These are phyloP conservation scores for Colletotrichum sp. DNA, from an alignment of 2,329 filamentous ascomycete genomes.

Conservation along the genomic window DNA sequence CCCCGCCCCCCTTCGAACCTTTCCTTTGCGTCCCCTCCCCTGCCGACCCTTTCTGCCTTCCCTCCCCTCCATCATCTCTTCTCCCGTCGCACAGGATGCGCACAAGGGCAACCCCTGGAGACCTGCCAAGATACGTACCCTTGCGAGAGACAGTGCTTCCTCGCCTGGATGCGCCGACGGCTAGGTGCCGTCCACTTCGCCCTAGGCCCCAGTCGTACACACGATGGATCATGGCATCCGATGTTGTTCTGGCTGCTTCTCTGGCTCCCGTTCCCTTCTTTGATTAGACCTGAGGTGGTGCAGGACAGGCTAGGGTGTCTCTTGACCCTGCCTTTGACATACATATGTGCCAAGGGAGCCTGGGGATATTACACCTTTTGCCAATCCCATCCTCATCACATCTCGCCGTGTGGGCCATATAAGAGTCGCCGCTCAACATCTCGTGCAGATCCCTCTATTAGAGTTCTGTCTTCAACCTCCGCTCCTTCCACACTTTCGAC, in stretches of 20 bases:
- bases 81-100: neutral
- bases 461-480: neutral
- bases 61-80: constrained; percentile 12
- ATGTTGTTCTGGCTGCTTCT: neutral
- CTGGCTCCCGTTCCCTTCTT: constrained; percentile 15
- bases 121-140: neutral
- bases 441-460: neutral
- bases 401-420: constrained; percentile 9
- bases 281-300: neutral
- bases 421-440: neutral
- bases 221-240: constrained; percentile 15
- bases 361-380: neutral
- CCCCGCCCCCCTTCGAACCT: neutral
- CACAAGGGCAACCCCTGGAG: constrained; percentile 4
- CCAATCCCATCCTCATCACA: constrained; percentile 1
- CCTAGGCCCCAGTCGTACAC: neutral
- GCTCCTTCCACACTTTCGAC: neutral
- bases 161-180: neutral
- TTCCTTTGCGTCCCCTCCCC: neutral
- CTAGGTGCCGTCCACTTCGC: neutral
- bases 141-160: neutral
- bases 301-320: neutral
- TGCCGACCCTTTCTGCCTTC: neutral
- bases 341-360: constrained; percentile 4
- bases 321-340: neutral